A percentile compares a stretch with the other conserved stretches of the same genome.
Conservation (phyloP, 2,329 filamentous ascomycete genomes). For the Alternaria solani region DNA sequence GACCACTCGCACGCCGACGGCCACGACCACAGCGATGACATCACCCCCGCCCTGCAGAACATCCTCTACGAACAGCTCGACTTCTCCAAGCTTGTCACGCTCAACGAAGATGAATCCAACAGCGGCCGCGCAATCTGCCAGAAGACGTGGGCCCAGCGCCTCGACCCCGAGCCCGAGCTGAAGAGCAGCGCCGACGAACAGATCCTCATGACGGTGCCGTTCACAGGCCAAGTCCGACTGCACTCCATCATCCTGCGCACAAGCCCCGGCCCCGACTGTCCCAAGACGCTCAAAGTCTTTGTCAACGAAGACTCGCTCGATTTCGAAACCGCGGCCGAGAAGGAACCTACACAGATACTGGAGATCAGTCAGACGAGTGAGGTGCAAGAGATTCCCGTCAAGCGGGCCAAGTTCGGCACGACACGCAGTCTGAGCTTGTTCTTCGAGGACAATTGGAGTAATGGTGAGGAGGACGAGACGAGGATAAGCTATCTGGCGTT, state of each 20-base stretch:
- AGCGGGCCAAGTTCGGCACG: conserved; percentile 85
- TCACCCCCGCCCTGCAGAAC: conserved; percentile 88
- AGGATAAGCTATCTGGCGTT: conserved; percentile 86
- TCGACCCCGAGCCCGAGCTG: conserved; percentile 76
- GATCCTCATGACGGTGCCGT: conserved; percentile 90
- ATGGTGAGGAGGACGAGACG: conserved; percentile 80
- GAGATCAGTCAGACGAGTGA: conserved; percentile 80
- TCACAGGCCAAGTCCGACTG: conserved; percentile 91
- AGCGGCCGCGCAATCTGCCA: conserved; percentile 78
- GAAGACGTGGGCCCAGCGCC: conserved; percentile 89
- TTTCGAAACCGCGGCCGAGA: conserved; percentile 77
- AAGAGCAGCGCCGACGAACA: conserved; percentile 91
- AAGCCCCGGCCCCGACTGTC: conserved; percentile 73
- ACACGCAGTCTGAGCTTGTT: conserved; percentile 86
- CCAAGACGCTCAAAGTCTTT: conserved; percentile 84
- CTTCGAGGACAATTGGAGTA: conserved; percentile 86
- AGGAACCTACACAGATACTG: conserved; percentile 75
- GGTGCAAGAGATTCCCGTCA: conserved; percentile 86
- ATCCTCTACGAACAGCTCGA: conserved; percentile 92
- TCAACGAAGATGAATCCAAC: conserved; percentile 78
- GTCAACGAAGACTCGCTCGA: conserved; percentile 84
- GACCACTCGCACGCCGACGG: conserved; percentile 36
- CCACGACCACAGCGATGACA: conserved; percentile 91
- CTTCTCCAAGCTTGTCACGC: conserved; percentile 81
- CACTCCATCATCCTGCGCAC: conserved; percentile 88